Percentiles rank a stretch among this genome's conserved stretches.
Conservation (phyloP, 148 eudicot genomes). For the Rhododendron simsii region DNA sequence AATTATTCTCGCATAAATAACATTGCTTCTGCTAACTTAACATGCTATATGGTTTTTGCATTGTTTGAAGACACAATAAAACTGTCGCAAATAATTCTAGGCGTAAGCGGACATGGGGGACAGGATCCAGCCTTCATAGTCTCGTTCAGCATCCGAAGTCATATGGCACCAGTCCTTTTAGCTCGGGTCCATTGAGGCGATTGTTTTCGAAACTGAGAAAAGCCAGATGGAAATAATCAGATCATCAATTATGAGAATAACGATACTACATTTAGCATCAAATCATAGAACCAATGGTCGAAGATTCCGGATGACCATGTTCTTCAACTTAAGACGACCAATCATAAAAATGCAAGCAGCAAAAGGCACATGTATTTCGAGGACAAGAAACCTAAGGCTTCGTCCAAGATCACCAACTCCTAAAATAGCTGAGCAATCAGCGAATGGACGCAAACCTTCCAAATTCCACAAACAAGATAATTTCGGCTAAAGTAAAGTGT, state of each 20-base stretch:
- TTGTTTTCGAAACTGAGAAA: slow-evolving; percentile 34
- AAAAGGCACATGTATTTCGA: not conserved
- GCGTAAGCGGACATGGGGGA: not conserved
- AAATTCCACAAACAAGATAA: not conserved
- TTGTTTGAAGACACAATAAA: not conserved
- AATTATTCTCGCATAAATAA: not conserved
- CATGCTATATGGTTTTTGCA: not conserved
- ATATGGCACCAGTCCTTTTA: slow-evolving; percentile 48
- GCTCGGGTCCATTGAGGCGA: slow-evolving; percentile 51
- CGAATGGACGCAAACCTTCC: not conserved
- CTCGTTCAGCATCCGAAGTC: slow-evolving; percentile 52
- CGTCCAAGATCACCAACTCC: not conserved
- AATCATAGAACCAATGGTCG: not conserved
- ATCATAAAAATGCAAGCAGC: not conserved
- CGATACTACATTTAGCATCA: not conserved
- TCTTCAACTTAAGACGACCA: not conserved
- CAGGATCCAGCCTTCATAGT: not conserved
- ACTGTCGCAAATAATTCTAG: not conserved
- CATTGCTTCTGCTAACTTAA: slow-evolving; percentile 1
- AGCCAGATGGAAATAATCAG: not conserved
- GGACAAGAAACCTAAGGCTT: not conserved
- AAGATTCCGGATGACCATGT: not conserved
- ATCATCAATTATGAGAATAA: not conserved
- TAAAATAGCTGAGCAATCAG: not conserved
- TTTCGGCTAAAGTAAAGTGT: not conserved